Conservation (phyloP, 2,329 filamentous ascomycete species). For the Arthrobotrys conoides region DNA sequence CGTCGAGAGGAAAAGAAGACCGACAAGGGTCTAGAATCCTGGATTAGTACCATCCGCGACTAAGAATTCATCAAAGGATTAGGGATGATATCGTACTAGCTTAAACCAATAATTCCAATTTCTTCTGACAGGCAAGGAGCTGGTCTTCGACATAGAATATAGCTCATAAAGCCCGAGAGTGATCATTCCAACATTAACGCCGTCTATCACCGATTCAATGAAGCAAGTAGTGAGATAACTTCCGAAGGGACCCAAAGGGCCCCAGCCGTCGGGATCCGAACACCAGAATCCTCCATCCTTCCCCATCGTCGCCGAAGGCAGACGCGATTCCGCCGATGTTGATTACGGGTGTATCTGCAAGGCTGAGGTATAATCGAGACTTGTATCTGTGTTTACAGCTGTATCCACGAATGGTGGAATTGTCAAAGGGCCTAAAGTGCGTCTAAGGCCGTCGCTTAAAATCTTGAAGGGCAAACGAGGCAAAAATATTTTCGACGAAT, state of each 20-base stretch:
- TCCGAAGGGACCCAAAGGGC: slow-evolving; percentile 83
- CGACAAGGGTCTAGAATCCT: slow-evolving; percentile 61
- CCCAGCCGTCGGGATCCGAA: slow-evolving; percentile 77
- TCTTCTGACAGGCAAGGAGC: slow-evolving; percentile 78
- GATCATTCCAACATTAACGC: slow-evolving; percentile 83
- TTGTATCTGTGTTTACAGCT: background rate
- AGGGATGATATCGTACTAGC: slow-evolving; percentile 73
- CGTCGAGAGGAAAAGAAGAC: slow-evolving; percentile 75
- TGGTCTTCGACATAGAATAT: slow-evolving; percentile 82
- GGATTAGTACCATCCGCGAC: slow-evolving; percentile 1
- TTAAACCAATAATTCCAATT: slow-evolving; percentile 96
- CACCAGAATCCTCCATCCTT: slow-evolving; percentile 60
- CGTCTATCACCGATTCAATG: slow-evolving; percentile 87
- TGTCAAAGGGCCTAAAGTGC: background rate
- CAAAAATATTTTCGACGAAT: slow-evolving; percentile 1
- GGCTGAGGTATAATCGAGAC: slow-evolving; percentile 21
- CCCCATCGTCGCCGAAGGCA: slow-evolving; percentile 58
- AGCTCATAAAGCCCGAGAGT: slow-evolving; percentile 82
- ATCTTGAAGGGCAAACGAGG: slow-evolving; percentile 28
- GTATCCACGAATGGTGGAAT: slow-evolving; percentile 9
- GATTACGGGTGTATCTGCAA: background rate
- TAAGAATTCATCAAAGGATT: background rate
- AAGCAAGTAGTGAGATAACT: slow-evolving; percentile 99
- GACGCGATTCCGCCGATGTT: slow-evolving; percentile 39
- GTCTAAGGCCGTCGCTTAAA: slow-evolving; percentile 9